These are phyloP conservation scores for Cardiospermum halicacabum DNA, from an alignment of 345 rosid species.

Conservation along the genomic window DNA sequence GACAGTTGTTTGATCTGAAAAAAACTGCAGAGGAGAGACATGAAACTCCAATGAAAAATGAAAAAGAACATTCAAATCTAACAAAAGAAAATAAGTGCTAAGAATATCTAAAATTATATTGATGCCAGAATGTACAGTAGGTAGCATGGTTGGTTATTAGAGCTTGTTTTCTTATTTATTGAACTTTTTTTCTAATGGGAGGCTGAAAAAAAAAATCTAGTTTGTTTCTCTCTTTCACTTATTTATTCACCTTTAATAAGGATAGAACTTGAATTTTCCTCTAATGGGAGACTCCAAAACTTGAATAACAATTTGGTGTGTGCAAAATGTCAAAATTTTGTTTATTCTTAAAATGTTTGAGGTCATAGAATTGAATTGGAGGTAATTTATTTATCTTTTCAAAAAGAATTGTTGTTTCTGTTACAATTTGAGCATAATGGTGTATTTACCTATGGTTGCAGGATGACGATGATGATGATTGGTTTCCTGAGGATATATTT, in stretches of 20 bases:
- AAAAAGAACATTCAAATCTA: neutral
- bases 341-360: neutral
- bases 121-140: neutral
- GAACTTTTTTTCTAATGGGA: neutral
- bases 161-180: neutral
- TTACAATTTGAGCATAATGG: neutral
- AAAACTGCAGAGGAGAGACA: neutral
- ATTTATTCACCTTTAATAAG: neutral
- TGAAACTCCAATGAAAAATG: neutral
- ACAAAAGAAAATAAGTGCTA: neutral
- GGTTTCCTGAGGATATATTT: slow-evolving; percentile 81
- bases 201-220: no score
- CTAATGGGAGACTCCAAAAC: neutral
- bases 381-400: neutral
- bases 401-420: neutral
- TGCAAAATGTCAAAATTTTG: neutral
- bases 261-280: neutral
- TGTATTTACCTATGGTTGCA: slow-evolving; percentile 23
- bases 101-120: neutral
- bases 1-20: neutral
- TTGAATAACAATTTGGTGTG: neutral
- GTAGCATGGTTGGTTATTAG: neutral
- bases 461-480: slow-evolving; percentile 85
- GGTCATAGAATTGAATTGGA: no score
- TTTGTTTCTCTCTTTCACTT: neutral